Percentiles rank a stretch among this genome's conserved stretches.
These are phyloP conservation scores for Debaryomycetaceae sp. DNA, from an alignment of 1,139 yeast species.

Conservation along the genomic window DNA sequence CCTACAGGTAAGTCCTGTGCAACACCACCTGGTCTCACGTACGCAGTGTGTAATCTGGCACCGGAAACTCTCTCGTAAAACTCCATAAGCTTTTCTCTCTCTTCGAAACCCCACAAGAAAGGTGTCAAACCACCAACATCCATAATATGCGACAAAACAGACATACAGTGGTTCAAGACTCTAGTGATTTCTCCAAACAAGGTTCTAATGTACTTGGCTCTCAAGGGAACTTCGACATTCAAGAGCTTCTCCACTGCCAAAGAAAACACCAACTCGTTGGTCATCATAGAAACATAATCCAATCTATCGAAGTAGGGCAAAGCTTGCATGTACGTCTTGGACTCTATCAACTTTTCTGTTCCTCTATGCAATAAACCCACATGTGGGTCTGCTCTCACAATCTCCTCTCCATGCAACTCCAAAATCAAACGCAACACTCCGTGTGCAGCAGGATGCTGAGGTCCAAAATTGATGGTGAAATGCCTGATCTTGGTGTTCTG, in stretches of 20 bases:
- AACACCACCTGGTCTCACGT: conserved; percentile 91
- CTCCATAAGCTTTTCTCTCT: conserved; percentile 90
- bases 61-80: conserved; percentile 90
- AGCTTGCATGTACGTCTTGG: conserved; percentile 82
- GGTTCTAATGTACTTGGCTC: conserved; percentile 84
- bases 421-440: conserved; percentile 85
- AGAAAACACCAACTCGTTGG: conserved; percentile 83
- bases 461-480: conserved; percentile 87
- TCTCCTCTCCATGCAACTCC: conserved; percentile 87
- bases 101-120: conserved; percentile 93
- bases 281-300: conserved; percentile 91
- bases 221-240: conserved; percentile 79
- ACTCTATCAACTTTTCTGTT: conserved; percentile 82
- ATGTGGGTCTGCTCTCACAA: conserved; percentile 84
- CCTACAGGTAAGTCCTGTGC: conserved; percentile 87
- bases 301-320: conserved; percentile 86
- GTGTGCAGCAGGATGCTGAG: conserved; percentile 95
- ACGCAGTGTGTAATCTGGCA: conserved; percentile 86
- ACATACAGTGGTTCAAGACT: conserved; percentile 81
- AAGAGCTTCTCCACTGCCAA: conserved; percentile 83
- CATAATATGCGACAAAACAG: conserved; percentile 86
- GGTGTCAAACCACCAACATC: conserved; percentile 95
- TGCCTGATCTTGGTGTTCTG: conserved; percentile 69
- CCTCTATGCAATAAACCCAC: conserved; percentile 87
- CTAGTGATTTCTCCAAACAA: conserved; percentile 87